Conservation (phyloP, 768 basidiomycete species). For the Botryobasidium botryosum region DNA sequence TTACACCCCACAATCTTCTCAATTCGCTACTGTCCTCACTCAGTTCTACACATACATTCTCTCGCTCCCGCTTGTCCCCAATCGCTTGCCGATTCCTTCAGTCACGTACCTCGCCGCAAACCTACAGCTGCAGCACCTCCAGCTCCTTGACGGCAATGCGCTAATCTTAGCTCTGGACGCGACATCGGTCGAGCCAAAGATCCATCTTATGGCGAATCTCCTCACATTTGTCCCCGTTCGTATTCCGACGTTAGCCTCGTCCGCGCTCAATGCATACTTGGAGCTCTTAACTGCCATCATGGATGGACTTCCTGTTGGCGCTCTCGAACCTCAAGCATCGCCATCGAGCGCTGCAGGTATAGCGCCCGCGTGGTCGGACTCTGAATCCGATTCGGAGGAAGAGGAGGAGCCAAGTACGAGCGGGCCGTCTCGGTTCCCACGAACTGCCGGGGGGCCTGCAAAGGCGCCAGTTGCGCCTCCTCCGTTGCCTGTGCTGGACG, state of each 20-base stretch:
- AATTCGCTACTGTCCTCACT: slow-evolving; percentile 23
- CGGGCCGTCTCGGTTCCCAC: too few relatives aligned
- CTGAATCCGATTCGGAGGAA: slow-evolving; percentile 4
- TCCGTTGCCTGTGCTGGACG: slow-evolving; percentile 35
- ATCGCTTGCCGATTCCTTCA: slow-evolving; percentile 44
- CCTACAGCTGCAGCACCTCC: slow-evolving; percentile 36
- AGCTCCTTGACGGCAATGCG: slow-evolving; percentile 15
- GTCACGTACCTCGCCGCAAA: slow-evolving; percentile 47
- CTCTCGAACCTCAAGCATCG: slow-evolving; percentile 8
- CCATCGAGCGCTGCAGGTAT: background rate
- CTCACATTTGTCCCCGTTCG: slow-evolving; percentile 45
- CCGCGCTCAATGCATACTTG: slow-evolving; percentile 37
- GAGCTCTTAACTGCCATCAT: slow-evolving; percentile 31
- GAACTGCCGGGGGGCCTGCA: background rate
- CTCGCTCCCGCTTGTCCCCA: slow-evolving; percentile 60
- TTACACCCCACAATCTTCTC: slow-evolving; percentile 15
- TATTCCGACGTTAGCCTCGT: slow-evolving; percentile 31
- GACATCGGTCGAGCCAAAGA: slow-evolving; percentile 4
- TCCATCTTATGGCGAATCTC: slow-evolving; percentile 57
- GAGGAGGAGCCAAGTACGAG: background rate
- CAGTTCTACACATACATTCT: slow-evolving; percentile 39
- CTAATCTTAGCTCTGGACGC: background rate
- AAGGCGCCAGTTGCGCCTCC: slow-evolving; percentile 11
- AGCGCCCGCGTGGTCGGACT: background rate
- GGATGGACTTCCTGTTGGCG: slow-evolving; percentile 3